Conservation (phyloP, 495 filamentous ascomycete species). For the Xylaria intraflava region DNA sequence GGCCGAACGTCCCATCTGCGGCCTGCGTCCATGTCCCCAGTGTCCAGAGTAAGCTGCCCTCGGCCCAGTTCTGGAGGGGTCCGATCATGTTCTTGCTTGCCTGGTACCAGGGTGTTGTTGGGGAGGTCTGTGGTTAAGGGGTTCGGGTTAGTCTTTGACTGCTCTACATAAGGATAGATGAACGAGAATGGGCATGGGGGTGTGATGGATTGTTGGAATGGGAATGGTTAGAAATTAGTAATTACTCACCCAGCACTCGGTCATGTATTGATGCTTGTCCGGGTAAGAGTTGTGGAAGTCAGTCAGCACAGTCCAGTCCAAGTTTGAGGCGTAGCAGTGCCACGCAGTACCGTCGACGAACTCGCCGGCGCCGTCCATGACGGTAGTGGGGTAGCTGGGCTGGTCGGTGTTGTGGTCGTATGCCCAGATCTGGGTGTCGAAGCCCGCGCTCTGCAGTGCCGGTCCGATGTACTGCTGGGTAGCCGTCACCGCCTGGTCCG, state of each 20-base stretch:
- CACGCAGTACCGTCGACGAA: conserved; percentile 46
- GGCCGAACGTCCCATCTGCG: conserved; percentile 43
- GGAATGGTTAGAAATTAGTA: neutral
- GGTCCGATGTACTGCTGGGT: conserved; percentile 47
- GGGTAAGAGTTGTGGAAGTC: conserved; percentile 44
- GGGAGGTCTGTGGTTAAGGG: conserved; percentile 25
- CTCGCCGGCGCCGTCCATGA: conserved; percentile 35
- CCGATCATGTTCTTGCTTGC: conserved; percentile 49
- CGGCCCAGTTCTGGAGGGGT: conserved; percentile 52
- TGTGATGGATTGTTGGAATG: neutral
- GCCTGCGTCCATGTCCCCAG: conserved; percentile 51
- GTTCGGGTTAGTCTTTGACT: neutral
- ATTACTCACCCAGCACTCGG: conserved; percentile 43
- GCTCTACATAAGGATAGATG: neutral
- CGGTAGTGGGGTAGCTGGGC: conserved; percentile 42
- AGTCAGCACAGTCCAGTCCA: conserved; percentile 47
- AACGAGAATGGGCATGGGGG: neutral
- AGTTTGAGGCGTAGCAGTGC: conserved; percentile 48
- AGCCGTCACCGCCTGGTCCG: conserved; percentile 41
- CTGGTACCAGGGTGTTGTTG: conserved; percentile 41
- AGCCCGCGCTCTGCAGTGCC: conserved; percentile 34
- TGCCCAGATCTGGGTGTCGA: conserved; percentile 45
- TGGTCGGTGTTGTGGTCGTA: conserved; percentile 53
- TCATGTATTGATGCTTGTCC: conserved; percentile 48
- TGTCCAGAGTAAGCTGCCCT: conserved; percentile 48